A percentile compares a stretch with the other conserved stretches of the same genome.
These are phyloP conservation scores for Picea mariana DNA, from an alignment of 83 land plant genomes.

Conservation along the genomic window DNA sequence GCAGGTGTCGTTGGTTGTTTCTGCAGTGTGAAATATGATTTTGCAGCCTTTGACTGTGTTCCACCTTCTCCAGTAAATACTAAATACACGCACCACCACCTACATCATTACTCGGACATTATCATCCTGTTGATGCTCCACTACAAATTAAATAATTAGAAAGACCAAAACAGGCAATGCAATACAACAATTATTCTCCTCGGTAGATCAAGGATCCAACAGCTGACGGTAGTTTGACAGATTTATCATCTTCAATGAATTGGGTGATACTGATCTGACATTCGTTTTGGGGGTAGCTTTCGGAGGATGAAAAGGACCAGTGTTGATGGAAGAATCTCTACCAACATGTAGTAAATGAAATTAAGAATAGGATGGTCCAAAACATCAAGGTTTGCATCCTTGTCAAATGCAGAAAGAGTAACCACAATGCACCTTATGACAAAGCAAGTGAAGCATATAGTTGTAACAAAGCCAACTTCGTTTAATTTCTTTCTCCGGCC, in stretches of 20 bases:
- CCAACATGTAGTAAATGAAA: constrained; percentile 56
- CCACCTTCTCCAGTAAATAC: constrained; percentile 29
- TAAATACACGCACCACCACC: constrained; percentile 5
- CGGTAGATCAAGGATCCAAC: neutral
- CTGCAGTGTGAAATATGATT: constrained; percentile 11
- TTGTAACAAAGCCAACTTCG: constrained; percentile 80
- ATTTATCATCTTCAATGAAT: constrained; percentile 21
- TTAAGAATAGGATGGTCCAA: constrained; percentile 72
- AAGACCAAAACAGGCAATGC: neutral
- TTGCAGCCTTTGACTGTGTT: constrained; percentile 31
- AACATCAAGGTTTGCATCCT: constrained; percentile 60
- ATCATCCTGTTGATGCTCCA: neutral
- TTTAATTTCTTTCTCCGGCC: constrained; percentile 65
- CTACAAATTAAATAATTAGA: constrained; percentile 4
- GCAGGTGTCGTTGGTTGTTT: constrained; percentile 14
- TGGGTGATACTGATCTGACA: constrained; percentile 56
- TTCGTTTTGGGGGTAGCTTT: constrained; percentile 58
- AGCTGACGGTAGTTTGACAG: neutral
- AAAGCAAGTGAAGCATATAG: constrained; percentile 74
- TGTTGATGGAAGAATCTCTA: constrained; percentile 58
- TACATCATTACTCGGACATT: neutral
- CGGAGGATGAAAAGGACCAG: constrained; percentile 65
- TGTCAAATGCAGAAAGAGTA: constrained; percentile 58
- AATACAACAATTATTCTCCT: constrained; percentile 1
- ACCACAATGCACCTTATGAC: constrained; percentile 61